Evolutionary conservation across 1,284 basidiomycete species (phyloP), one percentile per base, ranked within the genome.

Genomic region (Pulchroboletus neoregius): DNA sequence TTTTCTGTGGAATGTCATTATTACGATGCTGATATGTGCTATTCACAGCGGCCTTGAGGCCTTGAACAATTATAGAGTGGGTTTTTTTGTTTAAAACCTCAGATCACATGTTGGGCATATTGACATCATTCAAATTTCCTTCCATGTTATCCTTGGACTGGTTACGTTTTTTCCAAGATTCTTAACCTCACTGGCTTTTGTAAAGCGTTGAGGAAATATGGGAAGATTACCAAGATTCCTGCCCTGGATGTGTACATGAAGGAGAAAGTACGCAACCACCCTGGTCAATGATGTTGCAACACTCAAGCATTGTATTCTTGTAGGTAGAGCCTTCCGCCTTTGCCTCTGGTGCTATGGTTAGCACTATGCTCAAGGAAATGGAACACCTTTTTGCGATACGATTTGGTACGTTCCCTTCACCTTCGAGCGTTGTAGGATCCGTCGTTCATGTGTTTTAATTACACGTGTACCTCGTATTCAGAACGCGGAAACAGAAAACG

Each of bases 201-300:
- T 18, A 97, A 98, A 65, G 87, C 87, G 0, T 64, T 96, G 52
- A 97, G 94, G 69, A 98, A 96, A 70, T 96, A 93, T 57, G 91
- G 93, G 62, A 97, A 96, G 68, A 72, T 81, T 2, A 87, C 90
- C 1, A 80, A 76, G 59, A 85, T 86, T 18, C 69, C 78, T 32
- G 75, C 74, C 2, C 80, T 86, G 62, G 77, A 82, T 37, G 75
- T 79, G 46, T 95, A 89, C 66, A 87, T 82, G 71, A 70, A 73
- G n/a, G 85, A 91, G 58, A 84, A 82, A 61, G 87, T 88, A 52
- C 22, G 54, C 24, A 16, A 6, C 15, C 15, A 31, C 4, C 1
- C 9, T 35, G 18, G 11, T 23, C 9, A 13, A 23, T 31, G 13
- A 30, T 24, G 10, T 20, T 22, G 7, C 10, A 38, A 37, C 10